These are phyloP conservation scores for Parietaria judaica DNA, from an alignment of 306 rosid species.

Conservation along the genomic window DNA sequence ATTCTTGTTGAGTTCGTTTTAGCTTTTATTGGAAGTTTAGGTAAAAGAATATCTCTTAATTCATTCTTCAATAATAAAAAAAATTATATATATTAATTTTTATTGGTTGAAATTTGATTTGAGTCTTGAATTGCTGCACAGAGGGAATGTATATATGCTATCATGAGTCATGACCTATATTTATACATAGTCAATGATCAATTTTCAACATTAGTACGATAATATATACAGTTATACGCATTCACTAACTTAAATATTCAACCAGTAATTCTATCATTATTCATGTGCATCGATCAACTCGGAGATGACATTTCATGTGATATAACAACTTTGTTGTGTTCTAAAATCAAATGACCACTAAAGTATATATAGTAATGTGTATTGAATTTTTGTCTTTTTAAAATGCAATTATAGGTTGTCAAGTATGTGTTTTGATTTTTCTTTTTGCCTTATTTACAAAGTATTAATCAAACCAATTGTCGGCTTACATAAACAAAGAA, in stretches of 20 bases:
- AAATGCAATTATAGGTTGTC: slow-evolving; percentile 4
- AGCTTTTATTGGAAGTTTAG: neutral
- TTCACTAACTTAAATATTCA: neutral
- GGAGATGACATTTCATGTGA: slow-evolving; percentile 10
- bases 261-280: neutral
- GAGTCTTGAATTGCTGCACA: too few species aligned
- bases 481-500: too few species aligned
- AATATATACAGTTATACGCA: neutral
- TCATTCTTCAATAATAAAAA: too few species aligned
- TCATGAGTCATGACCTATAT: too few species aligned
- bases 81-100: too few species aligned
- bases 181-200: neutral
- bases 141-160: too few species aligned
- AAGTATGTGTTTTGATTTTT: neutral
- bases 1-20: too few species aligned
- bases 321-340: neutral
- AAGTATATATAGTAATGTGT: neutral
- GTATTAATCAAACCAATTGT: too few species aligned
- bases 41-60: too few species aligned
- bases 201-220: neutral
- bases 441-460: too few species aligned
- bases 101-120: too few species aligned
- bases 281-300: neutral
- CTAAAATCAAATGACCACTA: neutral
- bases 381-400: neutral